These are phyloP conservation scores for Vitis hybrid DNA, from an alignment of 177 flowering plant species.

Conservation along the genomic window DNA sequence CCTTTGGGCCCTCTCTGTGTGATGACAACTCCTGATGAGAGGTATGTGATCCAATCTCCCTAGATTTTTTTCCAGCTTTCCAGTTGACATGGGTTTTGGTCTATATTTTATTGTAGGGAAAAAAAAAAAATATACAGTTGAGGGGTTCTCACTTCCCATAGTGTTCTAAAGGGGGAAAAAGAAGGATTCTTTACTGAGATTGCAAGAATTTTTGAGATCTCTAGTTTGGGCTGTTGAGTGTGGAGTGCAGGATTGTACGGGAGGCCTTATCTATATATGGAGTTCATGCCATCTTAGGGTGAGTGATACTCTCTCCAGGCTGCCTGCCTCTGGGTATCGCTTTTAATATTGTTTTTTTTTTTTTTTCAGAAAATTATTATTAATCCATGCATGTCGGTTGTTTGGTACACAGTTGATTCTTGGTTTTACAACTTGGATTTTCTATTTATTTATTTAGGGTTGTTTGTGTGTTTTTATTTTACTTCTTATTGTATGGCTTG, in stretches of 20 bases:
- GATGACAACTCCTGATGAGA: too few species aligned
- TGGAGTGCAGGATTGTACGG: too few species aligned
- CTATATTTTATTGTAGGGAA: too few species aligned
- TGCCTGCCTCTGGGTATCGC: slow-evolving; percentile 1
- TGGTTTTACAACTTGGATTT: background rate
- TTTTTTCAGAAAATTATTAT: background rate
- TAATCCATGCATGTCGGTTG: slow-evolving; percentile 2
- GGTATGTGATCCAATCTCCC: too few species aligned
- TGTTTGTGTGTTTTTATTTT: background rate
- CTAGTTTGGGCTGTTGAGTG: background rate
- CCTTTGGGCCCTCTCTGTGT: too few species aligned
- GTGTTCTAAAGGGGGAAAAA: background rate
- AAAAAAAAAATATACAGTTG: background rate
- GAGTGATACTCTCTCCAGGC: background rate
- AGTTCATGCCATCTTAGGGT: background rate
- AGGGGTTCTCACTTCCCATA: background rate
- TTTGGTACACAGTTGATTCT: background rate
- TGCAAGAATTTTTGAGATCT: slow-evolving; percentile 25
- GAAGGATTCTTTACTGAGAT: slow-evolving; percentile 32
- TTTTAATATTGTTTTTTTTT: background rate
- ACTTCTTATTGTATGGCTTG: background rate
- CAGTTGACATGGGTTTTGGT: background rate
- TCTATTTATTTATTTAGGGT: background rate
- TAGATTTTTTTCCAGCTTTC: too few species aligned
- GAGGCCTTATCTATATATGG: background rate